These are phyloP conservation scores for Moringa oleifera DNA, from an alignment of 345 rosid genomes.

Conservation along the genomic window DNA sequence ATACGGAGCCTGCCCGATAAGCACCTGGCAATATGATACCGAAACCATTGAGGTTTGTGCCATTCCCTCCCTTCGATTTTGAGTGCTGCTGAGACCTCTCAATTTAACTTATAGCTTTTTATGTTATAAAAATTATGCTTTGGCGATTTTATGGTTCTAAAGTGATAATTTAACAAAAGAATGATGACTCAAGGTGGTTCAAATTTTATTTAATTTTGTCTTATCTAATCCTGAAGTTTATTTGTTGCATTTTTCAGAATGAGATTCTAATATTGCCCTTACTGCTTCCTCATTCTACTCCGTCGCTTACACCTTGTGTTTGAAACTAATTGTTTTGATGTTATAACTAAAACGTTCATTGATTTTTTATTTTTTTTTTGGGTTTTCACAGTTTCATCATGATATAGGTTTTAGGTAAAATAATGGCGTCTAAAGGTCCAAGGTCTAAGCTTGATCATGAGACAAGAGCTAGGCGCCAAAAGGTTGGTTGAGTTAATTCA, in stretches of 20 bases:
- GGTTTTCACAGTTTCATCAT: slow-evolving; percentile 7
- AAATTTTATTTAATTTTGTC: too few relatives aligned
- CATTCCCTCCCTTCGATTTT: neutral
- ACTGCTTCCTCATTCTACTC: neutral
- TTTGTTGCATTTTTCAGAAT: neutral
- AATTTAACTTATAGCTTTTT: too few relatives aligned
- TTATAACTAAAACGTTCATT: neutral
- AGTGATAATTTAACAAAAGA: neutral
- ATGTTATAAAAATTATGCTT: neutral
- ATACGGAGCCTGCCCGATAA: too few relatives aligned
- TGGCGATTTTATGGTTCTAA: neutral
- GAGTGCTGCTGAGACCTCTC: neutral
- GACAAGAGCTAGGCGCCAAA: slow-evolving; percentile 81
- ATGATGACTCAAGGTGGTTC: too few relatives aligned
- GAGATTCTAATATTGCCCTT: neutral
- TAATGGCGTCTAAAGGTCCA: slow-evolving; percentile 68
- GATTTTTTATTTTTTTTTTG: neutral
- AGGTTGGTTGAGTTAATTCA: slow-evolving; percentile 35
- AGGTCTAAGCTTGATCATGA: slow-evolving; percentile 75
- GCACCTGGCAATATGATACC: neutral
- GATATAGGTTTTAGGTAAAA: slow-evolving; percentile 19
- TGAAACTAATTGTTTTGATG: neutral
- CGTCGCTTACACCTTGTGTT: neutral
- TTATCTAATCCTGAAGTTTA: too few relatives aligned
- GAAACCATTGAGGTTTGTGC: neutral